These are phyloP conservation scores for Termitomyces heimii DNA, from an alignment of 768 basidiomycete genomes.

Conservation along the genomic window DNA sequence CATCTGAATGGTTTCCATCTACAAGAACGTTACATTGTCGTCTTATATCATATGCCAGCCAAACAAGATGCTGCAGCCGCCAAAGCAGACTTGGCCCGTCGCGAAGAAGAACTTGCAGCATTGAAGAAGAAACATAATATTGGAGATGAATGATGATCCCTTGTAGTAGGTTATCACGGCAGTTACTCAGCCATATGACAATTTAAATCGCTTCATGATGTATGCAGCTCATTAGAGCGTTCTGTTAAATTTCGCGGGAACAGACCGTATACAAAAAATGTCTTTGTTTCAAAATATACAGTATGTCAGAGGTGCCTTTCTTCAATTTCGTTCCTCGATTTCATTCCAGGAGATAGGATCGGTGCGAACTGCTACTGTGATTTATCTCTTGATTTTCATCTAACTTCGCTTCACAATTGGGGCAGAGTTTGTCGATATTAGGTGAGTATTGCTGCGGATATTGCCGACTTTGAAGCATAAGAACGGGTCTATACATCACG, in stretches of 20 bases:
- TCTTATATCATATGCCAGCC: slow-evolving; percentile 96
- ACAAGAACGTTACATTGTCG: slow-evolving; percentile 97
- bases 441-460: slow-evolving; percentile 67
- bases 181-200: slow-evolving; percentile 2
- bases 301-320: slow-evolving; percentile 3
- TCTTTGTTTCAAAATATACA: neutral
- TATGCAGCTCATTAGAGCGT: neutral
- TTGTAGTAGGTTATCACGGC: slow-evolving; percentile 13
- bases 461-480: slow-evolving; percentile 38
- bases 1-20: slow-evolving; percentile 98
- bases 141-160: slow-evolving; percentile 52
- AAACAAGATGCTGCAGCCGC: slow-evolving; percentile 92
- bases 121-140: slow-evolving; percentile 87
- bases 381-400: neutral
- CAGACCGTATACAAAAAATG: neutral
- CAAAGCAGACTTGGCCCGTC: slow-evolving; percentile 84
- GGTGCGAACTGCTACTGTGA: too few relatives aligned
- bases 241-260: neutral
- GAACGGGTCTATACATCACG: neutral
- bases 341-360: neutral
- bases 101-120: slow-evolving; percentile 86
- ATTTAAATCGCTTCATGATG: neutral
- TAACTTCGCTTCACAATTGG: slow-evolving; percentile 30
- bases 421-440: slow-evolving; percentile 55
- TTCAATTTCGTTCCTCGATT: neutral